Conservation (phyloP, 164 flowering plant species). For the Platanus orientalis region DNA sequence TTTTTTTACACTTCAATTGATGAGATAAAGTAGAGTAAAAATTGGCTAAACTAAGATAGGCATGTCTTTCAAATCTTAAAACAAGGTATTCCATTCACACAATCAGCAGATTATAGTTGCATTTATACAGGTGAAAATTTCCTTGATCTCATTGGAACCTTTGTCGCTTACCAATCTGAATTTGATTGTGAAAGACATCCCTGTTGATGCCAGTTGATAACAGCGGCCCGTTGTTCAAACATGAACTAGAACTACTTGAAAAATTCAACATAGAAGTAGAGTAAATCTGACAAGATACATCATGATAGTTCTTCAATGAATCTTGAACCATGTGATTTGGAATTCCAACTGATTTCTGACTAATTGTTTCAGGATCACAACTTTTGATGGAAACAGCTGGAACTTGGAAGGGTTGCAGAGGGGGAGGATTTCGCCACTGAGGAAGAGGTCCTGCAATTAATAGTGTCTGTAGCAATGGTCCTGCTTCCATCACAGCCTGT, state of each 20-base stretch:
- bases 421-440: constrained; percentile 74
- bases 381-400: constrained; percentile 43
- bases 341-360: constrained; percentile 14
- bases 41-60: no score
- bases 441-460: constrained; percentile 83
- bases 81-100: constrained; percentile 26
- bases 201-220: constrained; percentile 16
- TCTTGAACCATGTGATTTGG: constrained; percentile 4
- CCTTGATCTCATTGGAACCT: constrained; percentile 29
- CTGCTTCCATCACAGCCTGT: constrained; percentile 70
- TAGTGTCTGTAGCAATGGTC: constrained; percentile 74
- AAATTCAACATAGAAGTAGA: constrained; percentile 38
- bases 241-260: constrained; percentile 17
- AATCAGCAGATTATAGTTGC: not conserved
- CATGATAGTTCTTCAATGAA: constrained; percentile 13
- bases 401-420: constrained; percentile 38
- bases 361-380: constrained; percentile 11
- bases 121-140: constrained; percentile 17
- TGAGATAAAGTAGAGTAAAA: no score
- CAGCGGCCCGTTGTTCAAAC: constrained; percentile 13
- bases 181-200: constrained; percentile 9
- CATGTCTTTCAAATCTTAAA: constrained; percentile 11
- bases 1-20: no score
- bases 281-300: constrained; percentile 27
- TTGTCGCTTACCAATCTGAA: constrained; percentile 38